Conservation (phyloP, 202 grass and related monocot species). For the Cymbopogon flexuosus region DNA sequence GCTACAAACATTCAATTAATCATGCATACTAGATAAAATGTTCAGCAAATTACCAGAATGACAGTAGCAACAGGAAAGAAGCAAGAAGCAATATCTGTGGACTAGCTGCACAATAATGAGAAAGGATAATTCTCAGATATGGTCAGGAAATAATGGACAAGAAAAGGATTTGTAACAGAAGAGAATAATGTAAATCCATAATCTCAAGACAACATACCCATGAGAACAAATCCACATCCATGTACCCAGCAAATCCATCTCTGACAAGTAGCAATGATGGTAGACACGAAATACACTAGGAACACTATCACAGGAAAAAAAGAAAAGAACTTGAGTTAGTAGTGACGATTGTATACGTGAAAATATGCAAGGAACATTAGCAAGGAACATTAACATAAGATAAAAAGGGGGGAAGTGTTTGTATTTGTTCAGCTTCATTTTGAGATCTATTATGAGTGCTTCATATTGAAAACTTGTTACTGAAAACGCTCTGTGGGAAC, state of each 20-base stretch:
- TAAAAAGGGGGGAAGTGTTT: neutral
- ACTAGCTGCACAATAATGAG: constrained; percentile 68
- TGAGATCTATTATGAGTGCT: constrained; percentile 5
- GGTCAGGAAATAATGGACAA: constrained; percentile 24
- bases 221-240: constrained; percentile 89
- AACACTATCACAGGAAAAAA: constrained; percentile 55
- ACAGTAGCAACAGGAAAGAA: constrained; percentile 85
- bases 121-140: constrained; percentile 21
- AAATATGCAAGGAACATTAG: constrained; percentile 51
- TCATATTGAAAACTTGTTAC: neutral
- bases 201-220: constrained; percentile 62
- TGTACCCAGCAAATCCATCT: constrained; percentile 87
- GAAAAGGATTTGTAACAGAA: neutral
- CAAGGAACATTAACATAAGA: constrained; percentile 36
- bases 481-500: neutral
- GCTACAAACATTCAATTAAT: constrained; percentile 1
- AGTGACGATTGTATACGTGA: constrained; percentile 38
- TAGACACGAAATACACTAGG: constrained; percentile 60
- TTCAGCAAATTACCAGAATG: constrained; percentile 77
- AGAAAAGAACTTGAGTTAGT: constrained; percentile 35
- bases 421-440: neutral
- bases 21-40: constrained; percentile 13
- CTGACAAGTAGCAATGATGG: constrained; percentile 76
- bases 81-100: constrained; percentile 93
- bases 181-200: constrained; percentile 28